Conservation (phyloP, 1,284 basidiomycete species). For the Xanthoconium separans region DNA sequence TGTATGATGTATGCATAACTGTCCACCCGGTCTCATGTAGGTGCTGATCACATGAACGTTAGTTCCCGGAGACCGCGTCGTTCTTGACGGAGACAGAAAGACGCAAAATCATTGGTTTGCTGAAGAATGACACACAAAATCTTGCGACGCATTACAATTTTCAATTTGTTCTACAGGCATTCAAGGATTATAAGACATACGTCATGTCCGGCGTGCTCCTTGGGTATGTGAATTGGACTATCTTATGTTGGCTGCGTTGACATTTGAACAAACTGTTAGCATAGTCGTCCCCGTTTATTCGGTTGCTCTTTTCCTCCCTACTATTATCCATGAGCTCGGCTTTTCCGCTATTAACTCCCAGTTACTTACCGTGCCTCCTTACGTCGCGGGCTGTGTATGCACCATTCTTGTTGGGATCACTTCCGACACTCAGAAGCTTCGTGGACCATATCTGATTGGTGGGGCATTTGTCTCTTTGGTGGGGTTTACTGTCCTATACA, state of each 20-base stretch:
- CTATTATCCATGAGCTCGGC: constrained; percentile 53
- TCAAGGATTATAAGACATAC: constrained; percentile 44
- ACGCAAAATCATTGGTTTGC: background rate
- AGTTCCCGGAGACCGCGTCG: constrained; percentile 5
- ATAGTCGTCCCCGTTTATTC: constrained; percentile 54
- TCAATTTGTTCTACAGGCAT: constrained; percentile 39
- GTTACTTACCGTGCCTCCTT: constrained; percentile 55
- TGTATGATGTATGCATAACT: constrained; percentile 38
- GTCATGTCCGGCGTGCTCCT: constrained; percentile 43
- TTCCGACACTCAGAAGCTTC: constrained; percentile 42
- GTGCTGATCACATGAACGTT: background rate
- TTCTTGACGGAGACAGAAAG: constrained; percentile 4
- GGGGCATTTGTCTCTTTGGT: constrained; percentile 41
- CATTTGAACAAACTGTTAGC: constrained; percentile 26
- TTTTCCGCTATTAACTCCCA: constrained; percentile 57
- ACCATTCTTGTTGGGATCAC: constrained; percentile 43
- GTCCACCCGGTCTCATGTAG: background rate
- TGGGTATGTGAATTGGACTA: constrained; percentile 30
- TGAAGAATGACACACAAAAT: constrained; percentile 8
- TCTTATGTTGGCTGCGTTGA: background rate
- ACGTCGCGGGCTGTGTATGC: constrained; percentile 41
- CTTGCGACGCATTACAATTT: constrained; percentile 29
- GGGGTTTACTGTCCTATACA: constrained; percentile 46
- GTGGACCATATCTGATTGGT: constrained; percentile 45
- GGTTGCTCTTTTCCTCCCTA: constrained; percentile 58